Percentiles rank a stretch among this genome's conserved stretches.
These are phyloP conservation scores for Glycine tomentella DNA, from an alignment of 306 rosid genomes.

Conservation along the genomic window DNA sequence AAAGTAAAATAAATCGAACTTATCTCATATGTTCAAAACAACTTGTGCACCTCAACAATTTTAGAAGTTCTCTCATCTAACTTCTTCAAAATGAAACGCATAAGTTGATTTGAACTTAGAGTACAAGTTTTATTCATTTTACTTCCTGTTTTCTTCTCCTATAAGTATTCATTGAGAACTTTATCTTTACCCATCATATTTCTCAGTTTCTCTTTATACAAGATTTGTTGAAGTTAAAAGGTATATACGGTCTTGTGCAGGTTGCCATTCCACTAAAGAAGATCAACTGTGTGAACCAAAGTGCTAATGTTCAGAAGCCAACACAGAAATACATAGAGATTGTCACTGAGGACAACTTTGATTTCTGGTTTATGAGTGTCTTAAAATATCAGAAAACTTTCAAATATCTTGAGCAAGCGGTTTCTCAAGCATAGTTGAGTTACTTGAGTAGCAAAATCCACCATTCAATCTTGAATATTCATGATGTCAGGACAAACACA, in stretches of 20 bases:
- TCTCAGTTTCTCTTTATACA: neutral
- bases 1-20: neutral
- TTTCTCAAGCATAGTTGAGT: slow-evolving; percentile 41
- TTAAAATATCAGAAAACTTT: slow-evolving; percentile 41
- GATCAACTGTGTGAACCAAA: slow-evolving; percentile 47
- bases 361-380: slow-evolving; percentile 52
- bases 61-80: no score
- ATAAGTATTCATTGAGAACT: neutral
- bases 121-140: neutral
- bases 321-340: slow-evolving; percentile 49
- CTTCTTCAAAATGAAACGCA: no score
- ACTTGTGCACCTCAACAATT: neutral
- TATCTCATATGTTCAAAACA: no score
- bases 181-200: neutral
- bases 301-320: slow-evolving; percentile 44
- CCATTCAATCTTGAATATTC: neutral
- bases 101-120: neutral
- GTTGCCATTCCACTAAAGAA: slow-evolving; percentile 46
- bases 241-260: slow-evolving; percentile 27
- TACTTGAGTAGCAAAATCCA: neutral
- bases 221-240: neutral
- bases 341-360: slow-evolving; percentile 49
- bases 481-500: neutral
- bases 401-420: slow-evolving; percentile 38
- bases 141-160: neutral